Percentiles rank a stretch among this genome's conserved stretches.
Conservation (phyloP, 495 filamentous ascomycete species). For the Thermothielavioides terrestris region DNA sequence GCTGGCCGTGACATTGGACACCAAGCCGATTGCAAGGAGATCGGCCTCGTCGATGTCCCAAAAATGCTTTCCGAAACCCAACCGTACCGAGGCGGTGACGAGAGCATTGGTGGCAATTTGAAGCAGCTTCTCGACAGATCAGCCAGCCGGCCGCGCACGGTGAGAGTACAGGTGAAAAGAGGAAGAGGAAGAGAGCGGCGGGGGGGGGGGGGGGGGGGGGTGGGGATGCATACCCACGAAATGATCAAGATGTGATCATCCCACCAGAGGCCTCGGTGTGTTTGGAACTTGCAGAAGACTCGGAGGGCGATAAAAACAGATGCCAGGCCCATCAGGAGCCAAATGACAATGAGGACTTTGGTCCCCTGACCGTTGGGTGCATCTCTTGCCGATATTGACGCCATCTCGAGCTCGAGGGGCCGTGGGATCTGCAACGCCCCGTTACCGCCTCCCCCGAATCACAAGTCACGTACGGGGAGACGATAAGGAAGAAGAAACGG, state of each 20-base stretch:
- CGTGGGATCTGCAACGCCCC: too few relatives aligned
- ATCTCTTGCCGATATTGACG: too few relatives aligned
- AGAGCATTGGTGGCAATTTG: slow-evolving; percentile 9
- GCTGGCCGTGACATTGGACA: slow-evolving; percentile 5
- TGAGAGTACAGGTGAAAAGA: too few relatives aligned
- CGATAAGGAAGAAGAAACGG: too few relatives aligned
- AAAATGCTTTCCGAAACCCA: slow-evolving; percentile 20
- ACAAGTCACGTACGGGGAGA: too few relatives aligned
- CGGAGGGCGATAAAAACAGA: slow-evolving; percentile 22
- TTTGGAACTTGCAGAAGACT: slow-evolving; percentile 25
- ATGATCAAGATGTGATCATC: slow-evolving; percentile 22
- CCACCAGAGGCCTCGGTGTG: slow-evolving; percentile 22
- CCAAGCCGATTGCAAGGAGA: slow-evolving; percentile 9
- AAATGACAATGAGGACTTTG: neutral
- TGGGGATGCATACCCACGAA: slow-evolving; percentile 17
- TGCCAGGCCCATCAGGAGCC: slow-evolving; percentile 15
- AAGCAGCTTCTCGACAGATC: neutral
- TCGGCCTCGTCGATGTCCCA: slow-evolving; percentile 4
- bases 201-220: too few relatives aligned
- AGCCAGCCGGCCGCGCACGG: neutral
- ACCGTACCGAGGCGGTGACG: slow-evolving; percentile 11
- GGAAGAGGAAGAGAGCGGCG: too few relatives aligned
- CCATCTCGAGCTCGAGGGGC: too few relatives aligned
- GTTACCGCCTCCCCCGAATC: too few relatives aligned
- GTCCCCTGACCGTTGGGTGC: neutral